Conservation (phyloP, 257 asterid species). For the Solanum gracilifrons region DNA sequence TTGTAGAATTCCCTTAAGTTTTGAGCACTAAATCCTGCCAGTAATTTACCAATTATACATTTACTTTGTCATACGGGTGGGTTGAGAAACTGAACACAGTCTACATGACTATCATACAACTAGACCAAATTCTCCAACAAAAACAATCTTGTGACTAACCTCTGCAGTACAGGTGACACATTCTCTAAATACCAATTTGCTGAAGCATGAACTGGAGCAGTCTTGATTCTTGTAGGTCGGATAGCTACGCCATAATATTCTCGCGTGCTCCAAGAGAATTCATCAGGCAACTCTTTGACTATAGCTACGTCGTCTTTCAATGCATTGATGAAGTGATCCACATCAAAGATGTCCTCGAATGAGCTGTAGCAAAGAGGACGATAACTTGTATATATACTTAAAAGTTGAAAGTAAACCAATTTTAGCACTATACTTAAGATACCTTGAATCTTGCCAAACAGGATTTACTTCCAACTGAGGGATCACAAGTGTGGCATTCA, state of each 20-base stretch:
- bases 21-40: background rate
- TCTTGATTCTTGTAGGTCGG: slow-evolving; percentile 82
- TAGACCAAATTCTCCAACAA: background rate
- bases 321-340: slow-evolving; percentile 81
- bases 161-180: slow-evolving; percentile 62
- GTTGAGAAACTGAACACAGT: background rate
- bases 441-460: slow-evolving; percentile 99
- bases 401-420: background rate
- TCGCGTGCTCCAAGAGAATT: slow-evolving; percentile 91
- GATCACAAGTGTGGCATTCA: slow-evolving; percentile 93
- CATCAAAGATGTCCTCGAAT: slow-evolving; percentile 86
- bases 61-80: background rate
- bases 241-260: slow-evolving; percentile 86
- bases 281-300: slow-evolving; percentile 78
- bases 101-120: background rate
- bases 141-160: slow-evolving; percentile 36
- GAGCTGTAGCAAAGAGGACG: slow-evolving; percentile 36
- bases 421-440: background rate
- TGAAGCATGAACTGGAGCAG: slow-evolving; percentile 94
- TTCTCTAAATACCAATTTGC: slow-evolving; percentile 93
- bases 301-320: slow-evolving; percentile 75
- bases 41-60: background rate
- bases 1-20: background rate
- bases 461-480: slow-evolving; percentile 92
- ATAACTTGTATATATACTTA: background rate